Base-by-base conservation (phyloP, 2,329 filamentous ascomycete genomes). In the Lecanoromycetidae sp. region DNA sequence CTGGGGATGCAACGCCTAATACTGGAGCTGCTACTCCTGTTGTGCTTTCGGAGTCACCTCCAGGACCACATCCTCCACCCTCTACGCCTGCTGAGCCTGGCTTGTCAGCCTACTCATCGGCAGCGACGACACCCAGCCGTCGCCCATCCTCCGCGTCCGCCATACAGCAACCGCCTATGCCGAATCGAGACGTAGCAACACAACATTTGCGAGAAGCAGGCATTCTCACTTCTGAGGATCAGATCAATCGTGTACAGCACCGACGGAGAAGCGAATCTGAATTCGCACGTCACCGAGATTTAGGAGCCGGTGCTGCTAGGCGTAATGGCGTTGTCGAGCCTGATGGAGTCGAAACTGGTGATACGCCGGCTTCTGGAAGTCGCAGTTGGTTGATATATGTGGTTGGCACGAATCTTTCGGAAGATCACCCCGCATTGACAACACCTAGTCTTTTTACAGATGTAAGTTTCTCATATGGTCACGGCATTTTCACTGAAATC, bases 311-410 rank as follows among this genome's bases (percentile, higher is more conserved):
- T 39, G 73, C 77, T 20, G 71, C 77, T 9, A 69, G 79, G 27
- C 70, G 78, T 35, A 80, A 81, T 58, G 78, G 79, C 17, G 74
- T 82, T 15, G 78, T 82, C 51, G 74, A 76, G 51, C 75, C 77
- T 19, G 71, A 77, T 48, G 66, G 69, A 42, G 44, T 50, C 9
- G 46, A 49, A 7, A 33, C 39, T 23, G 45, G 37, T 8, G 68
- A 70, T 37, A 60, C 66, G 46, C 59, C 64, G 8, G 63, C 65
- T 34, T 64, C 67, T 48, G 70, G 68, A 46, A 77, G 76, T 46
- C 67, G 79, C 54, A 83, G 78, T 61, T 84, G 79, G 79, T 73
- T 84, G 56, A 82, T 84, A 44, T 84, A 84, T 58, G 79, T 84
- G 7, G 73, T 84, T 43, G 79, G 79, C 36, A 80, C 79, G 34